A percentile compares a stretch with the other conserved stretches of the same genome.
These are phyloP conservation scores for Lasiosphaeria ovina DNA, from an alignment of 495 filamentous ascomycete species.

Conservation along the genomic window DNA sequence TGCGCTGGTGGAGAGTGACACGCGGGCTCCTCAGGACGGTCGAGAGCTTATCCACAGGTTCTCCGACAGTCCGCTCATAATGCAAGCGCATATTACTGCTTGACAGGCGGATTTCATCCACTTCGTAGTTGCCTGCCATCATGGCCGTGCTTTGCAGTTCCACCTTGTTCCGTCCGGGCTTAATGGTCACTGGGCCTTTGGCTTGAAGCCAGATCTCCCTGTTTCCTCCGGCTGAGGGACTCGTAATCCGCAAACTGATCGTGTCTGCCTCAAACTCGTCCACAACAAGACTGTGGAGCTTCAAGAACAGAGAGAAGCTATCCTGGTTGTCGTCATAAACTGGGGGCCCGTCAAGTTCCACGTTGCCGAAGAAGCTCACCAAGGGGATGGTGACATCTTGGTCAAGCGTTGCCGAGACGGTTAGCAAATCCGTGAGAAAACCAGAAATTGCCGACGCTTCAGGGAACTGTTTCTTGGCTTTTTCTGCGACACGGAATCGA, in stretches of 20 bases:
- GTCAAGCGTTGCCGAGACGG: constrained; percentile 58
- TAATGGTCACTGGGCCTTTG: constrained; percentile 42
- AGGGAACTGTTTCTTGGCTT: constrained; percentile 39
- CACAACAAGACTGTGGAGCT: constrained; percentile 67
- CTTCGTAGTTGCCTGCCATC: constrained; percentile 71
- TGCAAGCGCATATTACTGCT: constrained; percentile 68
- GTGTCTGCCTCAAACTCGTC: constrained; percentile 67
- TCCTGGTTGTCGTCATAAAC: constrained; percentile 70
- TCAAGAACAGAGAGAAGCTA: constrained; percentile 71
- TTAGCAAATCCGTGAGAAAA: constrained; percentile 64
- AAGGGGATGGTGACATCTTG: constrained; percentile 67
- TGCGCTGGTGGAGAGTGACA: constrained; percentile 47
- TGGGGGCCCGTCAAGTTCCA: constrained; percentile 67
- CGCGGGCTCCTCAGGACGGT: constrained; percentile 40
- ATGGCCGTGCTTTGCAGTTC: constrained; percentile 55
- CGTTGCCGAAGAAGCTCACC: constrained; percentile 67
- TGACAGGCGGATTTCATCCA: constrained; percentile 68
- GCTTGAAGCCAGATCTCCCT: constrained; percentile 67
- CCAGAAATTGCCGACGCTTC: constrained; percentile 55
- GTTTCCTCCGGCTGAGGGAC: constrained; percentile 41
- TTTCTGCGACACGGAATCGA: constrained; percentile 24
- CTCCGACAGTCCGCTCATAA: constrained; percentile 51
- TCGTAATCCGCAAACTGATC: constrained; percentile 64
- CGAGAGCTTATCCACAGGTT: constrained; percentile 42
- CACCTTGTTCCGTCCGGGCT: constrained; percentile 53